phyloP scores from a whole-genome alignment of 768 basidiomycete species.

The Tubosaeta sp. region DNA sequence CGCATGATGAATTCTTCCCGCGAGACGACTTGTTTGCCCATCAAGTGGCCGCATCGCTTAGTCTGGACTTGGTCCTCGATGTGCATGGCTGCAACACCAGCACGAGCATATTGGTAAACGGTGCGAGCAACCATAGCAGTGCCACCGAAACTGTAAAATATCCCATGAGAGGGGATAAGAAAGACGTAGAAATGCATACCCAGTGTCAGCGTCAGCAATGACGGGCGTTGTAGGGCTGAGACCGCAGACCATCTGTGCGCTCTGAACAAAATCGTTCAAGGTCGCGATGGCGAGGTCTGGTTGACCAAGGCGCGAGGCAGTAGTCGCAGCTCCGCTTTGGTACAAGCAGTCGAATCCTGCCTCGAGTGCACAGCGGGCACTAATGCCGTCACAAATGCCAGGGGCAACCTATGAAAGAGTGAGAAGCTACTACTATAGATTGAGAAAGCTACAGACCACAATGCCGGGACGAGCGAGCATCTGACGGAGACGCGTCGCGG shows the following conservation, averaged over 20 bases:
- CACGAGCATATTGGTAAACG: conserved; percentile 62
- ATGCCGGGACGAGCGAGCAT: conserved; percentile 70
- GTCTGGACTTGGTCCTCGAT: conserved; percentile 84
- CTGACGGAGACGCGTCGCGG: conserved; percentile 69
- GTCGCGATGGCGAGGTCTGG: conserved; percentile 81
- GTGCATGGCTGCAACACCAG: conserved; percentile 71
- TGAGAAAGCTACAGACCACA: conserved; percentile 46
- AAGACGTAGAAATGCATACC: conserved; percentile 34
- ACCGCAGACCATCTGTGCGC: conserved; percentile 67
- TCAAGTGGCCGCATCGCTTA: conserved; percentile 72
- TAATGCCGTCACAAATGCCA: conserved; percentile 79
- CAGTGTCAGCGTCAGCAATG: conserved; percentile 79
- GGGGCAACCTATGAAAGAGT: conserved; percentile 52
- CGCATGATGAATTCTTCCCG: conserved; percentile 72
- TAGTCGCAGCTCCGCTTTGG: conserved; percentile 79
- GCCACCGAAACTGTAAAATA: conserved; percentile 52
- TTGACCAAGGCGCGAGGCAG: conserved; percentile 71
- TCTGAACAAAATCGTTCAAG: conserved; percentile 70
- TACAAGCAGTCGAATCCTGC: conserved; percentile 76
- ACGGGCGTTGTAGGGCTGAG: conserved; percentile 62
- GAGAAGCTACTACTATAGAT: neutral
- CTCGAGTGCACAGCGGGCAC: conserved; percentile 74
- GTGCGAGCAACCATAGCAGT: conserved; percentile 74
- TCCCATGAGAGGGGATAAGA: conserved; percentile 6
- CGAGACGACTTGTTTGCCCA: conserved; percentile 80